Evolutionary conservation across 139 green algal genomes (phyloP), one percentile per base, ranked within the genome.

Genomic region (Zygnema circumcarinatum): DNA sequence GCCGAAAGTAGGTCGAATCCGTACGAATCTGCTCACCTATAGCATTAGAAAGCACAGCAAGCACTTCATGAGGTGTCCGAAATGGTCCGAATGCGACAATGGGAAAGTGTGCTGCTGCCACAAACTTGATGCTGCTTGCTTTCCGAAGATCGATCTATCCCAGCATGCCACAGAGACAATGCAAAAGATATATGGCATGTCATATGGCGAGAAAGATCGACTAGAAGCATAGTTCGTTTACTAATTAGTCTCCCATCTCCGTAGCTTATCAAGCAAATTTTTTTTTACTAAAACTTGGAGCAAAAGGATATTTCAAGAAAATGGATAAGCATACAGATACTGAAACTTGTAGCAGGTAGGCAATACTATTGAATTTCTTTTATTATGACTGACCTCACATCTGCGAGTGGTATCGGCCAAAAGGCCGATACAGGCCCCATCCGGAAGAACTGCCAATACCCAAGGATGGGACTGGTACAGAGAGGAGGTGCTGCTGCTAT

Each of bases 401-500:
- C 53, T 38, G 22, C 56, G 54, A 33, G 86, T 90, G 16, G 86
- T 90, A 53, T 90, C 86, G 3, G 86, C 86, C 1, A 90, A 52
- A 36, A 90, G n/a, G 76, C 86, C 86, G 11, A 90, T 22, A 25
- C 33, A 67, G n/a, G n/a, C 22, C 16, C 86, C 86, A 62, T 90
- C 52, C 2, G 76, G 76, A 47, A 90, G 67, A 25, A 90, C 29
- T 16, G 54, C 52, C 32, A 90, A 73, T 33, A 90, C 86, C 86
- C 86, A 90, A 22, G 86, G 86, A n/a, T 90, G 86, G 0, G 86
- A 90, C 76, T 87, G 81, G 56, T 90, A 90, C 16, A 90, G 86
- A 31, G 78, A 72, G 2, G 76, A 38, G 0, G 86, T 87, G 76
- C 36, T 81, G 20, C 36, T 22, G 47, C 67, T 47, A 25, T 87